Percentiles rank a stretch among this genome's conserved stretches.
phyloP scores from a whole-genome alignment of 257 asterid species.

The Fraxinus excelsior region DNA sequence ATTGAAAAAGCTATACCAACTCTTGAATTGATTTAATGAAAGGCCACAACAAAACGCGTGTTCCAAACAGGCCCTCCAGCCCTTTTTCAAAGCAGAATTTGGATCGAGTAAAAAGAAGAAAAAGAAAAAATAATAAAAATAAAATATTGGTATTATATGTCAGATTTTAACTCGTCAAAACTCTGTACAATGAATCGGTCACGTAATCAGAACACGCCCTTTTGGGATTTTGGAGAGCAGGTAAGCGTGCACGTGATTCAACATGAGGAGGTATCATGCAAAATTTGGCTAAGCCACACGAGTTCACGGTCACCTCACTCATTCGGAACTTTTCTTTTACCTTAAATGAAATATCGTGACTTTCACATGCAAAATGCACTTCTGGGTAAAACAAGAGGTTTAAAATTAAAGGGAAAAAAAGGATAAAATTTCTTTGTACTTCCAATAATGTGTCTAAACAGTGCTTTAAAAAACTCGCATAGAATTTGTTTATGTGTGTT shows the following conservation, averaged over 20 bases:
- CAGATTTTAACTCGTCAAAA: constrained; percentile 11
- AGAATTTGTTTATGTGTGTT: too few relatives aligned
- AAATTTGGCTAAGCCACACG: constrained; percentile 30
- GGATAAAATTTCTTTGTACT: background rate
- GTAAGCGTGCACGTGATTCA: too few relatives aligned
- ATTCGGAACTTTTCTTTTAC: too few relatives aligned
- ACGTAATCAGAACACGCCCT: constrained; percentile 23
- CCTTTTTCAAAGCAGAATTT: background rate
- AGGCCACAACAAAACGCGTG: constrained; percentile 25
- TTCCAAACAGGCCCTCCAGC: background rate
- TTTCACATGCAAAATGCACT: constrained; percentile 13
- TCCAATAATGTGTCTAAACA: too few relatives aligned
- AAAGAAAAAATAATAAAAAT: background rate
- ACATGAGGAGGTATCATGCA: background rate
- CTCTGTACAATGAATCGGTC: constrained; percentile 12
- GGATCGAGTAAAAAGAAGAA: background rate
- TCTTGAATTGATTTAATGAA: background rate
- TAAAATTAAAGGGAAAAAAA: background rate
- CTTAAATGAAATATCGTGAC: constrained; percentile 9
- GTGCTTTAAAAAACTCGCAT: too few relatives aligned
- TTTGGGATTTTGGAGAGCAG: background rate
- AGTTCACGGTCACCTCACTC: constrained; percentile 14
- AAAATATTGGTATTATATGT: background rate
- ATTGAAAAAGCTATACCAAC: constrained; percentile 6
- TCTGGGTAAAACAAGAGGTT: background rate